phyloP scores from a whole-genome alignment of 345 rosid genomes.

The Lepidium didymum region DNA sequence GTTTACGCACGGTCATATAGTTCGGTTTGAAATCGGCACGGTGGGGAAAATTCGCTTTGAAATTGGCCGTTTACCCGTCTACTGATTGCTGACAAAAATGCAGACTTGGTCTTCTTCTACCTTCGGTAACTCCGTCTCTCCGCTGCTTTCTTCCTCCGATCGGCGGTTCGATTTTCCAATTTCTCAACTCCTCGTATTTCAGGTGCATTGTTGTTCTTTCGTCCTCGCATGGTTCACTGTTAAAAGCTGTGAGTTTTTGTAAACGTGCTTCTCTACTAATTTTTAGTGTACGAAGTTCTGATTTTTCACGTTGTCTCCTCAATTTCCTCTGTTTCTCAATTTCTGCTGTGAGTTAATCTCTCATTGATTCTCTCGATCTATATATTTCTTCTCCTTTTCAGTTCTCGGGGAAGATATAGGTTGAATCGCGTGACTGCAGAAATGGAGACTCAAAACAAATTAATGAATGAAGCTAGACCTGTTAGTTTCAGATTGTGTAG shows the following conservation, averaged over 20 bases:
- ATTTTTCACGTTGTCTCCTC: background rate
- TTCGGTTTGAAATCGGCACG: no score
- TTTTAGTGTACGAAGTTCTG: background rate
- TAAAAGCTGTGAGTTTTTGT: background rate
- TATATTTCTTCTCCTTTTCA: background rate
- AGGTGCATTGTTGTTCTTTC: background rate
- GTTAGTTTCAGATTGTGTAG: constrained; percentile 48
- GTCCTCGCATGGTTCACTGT: background rate
- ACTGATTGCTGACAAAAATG: background rate
- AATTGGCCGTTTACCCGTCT: no score
- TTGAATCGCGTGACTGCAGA: constrained; percentile 10
- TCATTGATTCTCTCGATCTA: background rate
- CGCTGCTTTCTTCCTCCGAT: constrained; percentile 8
- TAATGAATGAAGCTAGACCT: constrained; percentile 21
- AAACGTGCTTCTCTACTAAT: background rate
- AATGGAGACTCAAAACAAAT: constrained; percentile 36
- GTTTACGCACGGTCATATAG: no score
- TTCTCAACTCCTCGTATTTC: background rate
- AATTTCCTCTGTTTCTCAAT: background rate
- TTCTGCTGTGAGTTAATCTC: background rate
- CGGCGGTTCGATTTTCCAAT: background rate
- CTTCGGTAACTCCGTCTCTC: constrained; percentile 23
- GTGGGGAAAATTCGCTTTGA: no score
- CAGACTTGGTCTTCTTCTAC: constrained; percentile 1
- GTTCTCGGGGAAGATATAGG: constrained; percentile 19